Evolutionary conservation across 2,329 filamentous ascomycete species (phyloP).

Genomic region (Paraconiothyrium brasiliense): DNA sequence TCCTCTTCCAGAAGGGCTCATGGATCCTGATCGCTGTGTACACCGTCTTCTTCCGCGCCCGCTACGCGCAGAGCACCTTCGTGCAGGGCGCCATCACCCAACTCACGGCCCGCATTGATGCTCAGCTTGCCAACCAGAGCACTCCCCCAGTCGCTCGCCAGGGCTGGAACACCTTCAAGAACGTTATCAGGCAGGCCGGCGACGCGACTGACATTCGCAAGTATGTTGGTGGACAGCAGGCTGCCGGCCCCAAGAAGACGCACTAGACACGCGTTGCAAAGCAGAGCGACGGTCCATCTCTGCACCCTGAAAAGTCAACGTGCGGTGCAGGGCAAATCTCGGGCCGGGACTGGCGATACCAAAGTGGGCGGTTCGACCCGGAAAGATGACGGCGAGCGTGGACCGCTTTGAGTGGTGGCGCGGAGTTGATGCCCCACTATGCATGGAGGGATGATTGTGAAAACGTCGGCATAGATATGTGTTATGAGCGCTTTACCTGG

Average conservation of each 20-base stretch:
- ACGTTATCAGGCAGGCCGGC: constrained; percentile 74
- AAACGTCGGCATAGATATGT: neutral
- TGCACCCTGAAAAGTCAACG: constrained; percentile 23
- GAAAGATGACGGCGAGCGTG: constrained; percentile 1
- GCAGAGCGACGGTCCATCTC: constrained; percentile 29
- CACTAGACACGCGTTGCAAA: constrained; percentile 46
- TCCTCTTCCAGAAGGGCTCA: constrained; percentile 88
- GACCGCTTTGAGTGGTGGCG: constrained; percentile 4
- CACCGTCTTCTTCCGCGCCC: constrained; percentile 89
- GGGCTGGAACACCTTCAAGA: constrained; percentile 83
- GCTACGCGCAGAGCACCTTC: constrained; percentile 89
- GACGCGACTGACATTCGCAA: constrained; percentile 80
- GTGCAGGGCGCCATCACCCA: constrained; percentile 84
- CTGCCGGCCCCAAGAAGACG: constrained; percentile 71
- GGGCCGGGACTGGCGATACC: constrained; percentile 12
- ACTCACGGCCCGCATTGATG: constrained; percentile 79
- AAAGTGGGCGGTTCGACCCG: neutral
- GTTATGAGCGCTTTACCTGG: constrained; percentile 8
- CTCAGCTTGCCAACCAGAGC: constrained; percentile 83
- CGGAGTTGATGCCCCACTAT: neutral
- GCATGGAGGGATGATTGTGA: constrained; percentile 1
- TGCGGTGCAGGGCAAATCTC: constrained; percentile 21
- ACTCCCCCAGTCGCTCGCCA: constrained; percentile 82
- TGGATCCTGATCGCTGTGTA: constrained; percentile 90
- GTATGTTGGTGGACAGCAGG: constrained; percentile 68